These are phyloP conservation scores for Clathrus columnatus DNA, from an alignment of 768 basidiomycete species.

Conservation along the genomic window DNA sequence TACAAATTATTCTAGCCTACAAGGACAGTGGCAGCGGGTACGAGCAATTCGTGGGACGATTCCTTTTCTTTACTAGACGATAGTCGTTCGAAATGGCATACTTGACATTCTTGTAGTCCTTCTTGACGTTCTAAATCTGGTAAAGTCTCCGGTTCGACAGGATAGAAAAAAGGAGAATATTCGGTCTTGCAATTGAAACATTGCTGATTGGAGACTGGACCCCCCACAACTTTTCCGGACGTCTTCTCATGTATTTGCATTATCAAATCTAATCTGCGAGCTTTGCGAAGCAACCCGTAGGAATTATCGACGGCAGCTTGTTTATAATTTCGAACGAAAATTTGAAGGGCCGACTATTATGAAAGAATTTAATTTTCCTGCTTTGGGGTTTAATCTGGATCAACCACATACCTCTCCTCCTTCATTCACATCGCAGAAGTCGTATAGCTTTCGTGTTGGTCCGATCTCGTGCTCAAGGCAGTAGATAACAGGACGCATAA, in stretches of 20 bases:
- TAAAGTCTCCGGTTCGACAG: slow-evolving; percentile 19
- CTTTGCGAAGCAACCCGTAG: slow-evolving; percentile 84
- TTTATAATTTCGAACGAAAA: slow-evolving; percentile 81
- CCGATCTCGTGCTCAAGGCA: slow-evolving; percentile 59
- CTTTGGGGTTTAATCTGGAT: background rate
- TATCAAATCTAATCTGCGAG: slow-evolving; percentile 69
- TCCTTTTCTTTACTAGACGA: background rate
- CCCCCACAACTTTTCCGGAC: background rate
- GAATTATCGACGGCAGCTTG: slow-evolving; percentile 61
- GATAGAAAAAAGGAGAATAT: slow-evolving; percentile 73
- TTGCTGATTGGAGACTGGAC: slow-evolving; percentile 23
- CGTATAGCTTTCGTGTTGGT: slow-evolving; percentile 58
- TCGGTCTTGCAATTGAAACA: slow-evolving; percentile 59
- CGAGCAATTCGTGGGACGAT: background rate
- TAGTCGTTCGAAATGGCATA: background rate
- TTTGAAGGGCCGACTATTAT: slow-evolving; percentile 76
- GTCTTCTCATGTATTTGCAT: slow-evolving; percentile 31
- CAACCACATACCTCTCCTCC: slow-evolving; percentile 53
- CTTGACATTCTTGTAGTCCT: slow-evolving; percentile 1
- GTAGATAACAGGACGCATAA: slow-evolving; percentile 67
- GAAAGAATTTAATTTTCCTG: background rate
- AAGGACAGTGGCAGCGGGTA: too few species aligned
- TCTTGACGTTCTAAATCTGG: background rate
- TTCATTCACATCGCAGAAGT: slow-evolving; percentile 79
- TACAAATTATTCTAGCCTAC: background rate